Base-by-base conservation (phyloP, 129 eudicot genomes). In the Helichrysum umbraculigerum region DNA sequence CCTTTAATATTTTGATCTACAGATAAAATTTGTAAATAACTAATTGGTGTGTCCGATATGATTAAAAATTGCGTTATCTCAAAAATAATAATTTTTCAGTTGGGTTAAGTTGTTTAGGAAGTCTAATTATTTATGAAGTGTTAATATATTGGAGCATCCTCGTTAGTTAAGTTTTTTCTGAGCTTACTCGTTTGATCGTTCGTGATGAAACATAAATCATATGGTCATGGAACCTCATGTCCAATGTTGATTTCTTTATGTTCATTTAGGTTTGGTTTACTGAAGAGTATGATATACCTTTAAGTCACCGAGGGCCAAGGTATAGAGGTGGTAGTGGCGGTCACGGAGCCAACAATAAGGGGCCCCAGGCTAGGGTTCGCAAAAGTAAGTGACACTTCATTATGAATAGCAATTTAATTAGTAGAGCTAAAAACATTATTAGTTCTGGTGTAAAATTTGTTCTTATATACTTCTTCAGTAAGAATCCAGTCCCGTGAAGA, bases 401-500 rank as follows among this genome's bases (percentile, higher is more conserved):
- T 6, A 33, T n/a, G n/a, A 76, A n/a, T 63, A 47, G 59, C 12
- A 47, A 60, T 58, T 33, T 57, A 54, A n/a, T n/a, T n/a, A n/a
- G n/a, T 39, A 41, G n/a, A 42, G 28, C 33, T 63, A 68, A 42
- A 2, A 1, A 32, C 7, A 20, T 37, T 56, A 76, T 35, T 19
- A 56, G 69, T 68, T 56, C 1, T 35, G 58, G 34, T 16, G 2
- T 70, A 50, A 71, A 28, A 47, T 7, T 58, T 74, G 72, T n/a
- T 67, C 72, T 66, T 50, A n/a, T 2, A 50, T 74, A 65, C 44
- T 30, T 72, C 12, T 86, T 62, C 85, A 90, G 92, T 86, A 83
- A 76, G 83, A 33, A 85, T 85, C 73, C 77, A 89, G 41, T 93
- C 88, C 58, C 80, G 80, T 73, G 98, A 87, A 62, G 92, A 88